Evolutionary conservation across 2,329 filamentous ascomycete species (phyloP).

Genomic region (Alternaria triticina): DNA sequence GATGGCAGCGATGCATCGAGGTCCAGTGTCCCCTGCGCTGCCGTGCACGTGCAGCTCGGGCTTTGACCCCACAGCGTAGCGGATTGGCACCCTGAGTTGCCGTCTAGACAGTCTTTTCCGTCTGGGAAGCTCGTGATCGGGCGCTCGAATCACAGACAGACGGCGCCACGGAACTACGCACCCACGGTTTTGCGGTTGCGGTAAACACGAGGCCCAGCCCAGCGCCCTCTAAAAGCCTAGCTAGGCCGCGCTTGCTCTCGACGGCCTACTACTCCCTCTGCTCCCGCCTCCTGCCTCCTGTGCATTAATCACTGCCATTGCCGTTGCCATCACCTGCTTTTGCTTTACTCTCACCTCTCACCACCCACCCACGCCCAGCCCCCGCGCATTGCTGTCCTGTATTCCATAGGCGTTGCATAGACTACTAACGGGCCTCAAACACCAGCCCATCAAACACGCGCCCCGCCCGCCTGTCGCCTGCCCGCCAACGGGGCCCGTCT

Average conservation of each 20-base stretch:
- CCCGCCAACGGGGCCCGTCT: constrained; percentile 19
- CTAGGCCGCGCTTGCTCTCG: constrained; percentile 26
- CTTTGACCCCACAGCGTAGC: constrained; percentile 29
- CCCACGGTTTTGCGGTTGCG: background rate
- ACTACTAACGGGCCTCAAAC: constrained; percentile 18
- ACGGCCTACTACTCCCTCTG: constrained; percentile 11
- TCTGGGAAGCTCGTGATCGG: constrained; percentile 19
- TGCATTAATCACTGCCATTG: background rate
- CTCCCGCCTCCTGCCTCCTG: constrained; percentile 4
- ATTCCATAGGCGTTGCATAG: constrained; percentile 20
- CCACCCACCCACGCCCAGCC: constrained; percentile 3
- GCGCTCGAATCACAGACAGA: constrained; percentile 21
- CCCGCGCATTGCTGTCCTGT: constrained; percentile 8
- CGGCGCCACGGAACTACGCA: constrained; percentile 15
- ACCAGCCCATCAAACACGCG: constrained; percentile 14
- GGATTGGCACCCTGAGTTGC: constrained; percentile 15
- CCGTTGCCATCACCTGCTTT: background rate
- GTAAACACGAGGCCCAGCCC: constrained; percentile 23
- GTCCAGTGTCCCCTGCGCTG: constrained; percentile 7
- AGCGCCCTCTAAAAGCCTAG: constrained; percentile 14
- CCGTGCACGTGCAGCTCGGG: constrained; percentile 13
- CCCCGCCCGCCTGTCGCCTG: constrained; percentile 23
- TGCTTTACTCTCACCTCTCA: constrained; percentile 4
- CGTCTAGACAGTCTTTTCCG: constrained; percentile 17
- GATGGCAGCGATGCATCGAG: background rate